Base-by-base conservation (phyloP, 345 rosid species). In the Heritiera fomes region DNA sequence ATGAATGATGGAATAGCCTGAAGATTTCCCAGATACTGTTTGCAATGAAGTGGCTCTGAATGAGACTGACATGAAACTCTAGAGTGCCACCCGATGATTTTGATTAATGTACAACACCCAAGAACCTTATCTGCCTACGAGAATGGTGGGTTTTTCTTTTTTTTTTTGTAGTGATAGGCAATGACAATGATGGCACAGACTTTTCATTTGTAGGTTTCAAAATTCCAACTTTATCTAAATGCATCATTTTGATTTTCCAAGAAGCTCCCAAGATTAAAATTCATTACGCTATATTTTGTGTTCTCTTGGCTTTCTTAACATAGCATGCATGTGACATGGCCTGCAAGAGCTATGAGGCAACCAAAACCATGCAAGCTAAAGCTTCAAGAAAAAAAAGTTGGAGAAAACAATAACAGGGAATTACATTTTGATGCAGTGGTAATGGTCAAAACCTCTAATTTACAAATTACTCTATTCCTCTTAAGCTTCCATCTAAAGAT, bases 401-500 rank as follows among this genome's bases (percentile, higher is more conserved):
- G 2, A 40, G 28, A 66, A 49, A 66, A 41, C 71, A 41, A 15
- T 18, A 66, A 66, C 18, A 9, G 71, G 30, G 53, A 67, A 45
- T 45, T 8, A 53, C 47, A 53, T 34, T 34, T 53, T 38, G 49
- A 38, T 72, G 46, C 62, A 38, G 45, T 17, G 17, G 20, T 32
- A 2, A 55, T 18, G 50, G 30, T 34, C 38, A 23, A 47, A 58
- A 74, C 20, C 66, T 41, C 7, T 41, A 58, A 3, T 58, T n/a
- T 41, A 74, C 77, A 74, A 58, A 74, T 20, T 20, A 41, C 20
- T n/a, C 40, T 34, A 72, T 13, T 14, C 38, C 50, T 59, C 64
- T 58, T 41, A 23, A 41, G n/a, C 77, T 74, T 74, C 50, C 66
- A n/a, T 58, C 67, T 74, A 55, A 41, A 12, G 77, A 66, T 73